Percentiles rank a stretch among this genome's conserved stretches.
phyloP scores from a whole-genome alignment of 2,329 filamentous ascomycete species.

The Scorias spongiosa region DNA sequence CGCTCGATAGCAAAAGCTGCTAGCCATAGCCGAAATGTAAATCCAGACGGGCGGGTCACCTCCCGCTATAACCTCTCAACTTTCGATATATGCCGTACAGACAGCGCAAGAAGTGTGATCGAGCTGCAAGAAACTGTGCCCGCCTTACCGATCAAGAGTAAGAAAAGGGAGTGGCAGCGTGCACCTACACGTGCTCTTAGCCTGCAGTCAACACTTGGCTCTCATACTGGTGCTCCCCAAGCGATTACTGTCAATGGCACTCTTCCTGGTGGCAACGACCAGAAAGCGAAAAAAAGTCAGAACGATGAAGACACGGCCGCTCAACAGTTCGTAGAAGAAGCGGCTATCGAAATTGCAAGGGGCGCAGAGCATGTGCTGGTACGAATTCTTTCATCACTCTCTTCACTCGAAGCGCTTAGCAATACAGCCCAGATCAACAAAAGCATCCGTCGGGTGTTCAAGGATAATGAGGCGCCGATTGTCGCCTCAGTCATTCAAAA shows the following conservation, averaged over 20 bases:
- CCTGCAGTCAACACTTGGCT: no score
- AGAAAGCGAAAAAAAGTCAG: no score
- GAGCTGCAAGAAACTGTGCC: conserved; percentile 19
- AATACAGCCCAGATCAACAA: conserved; percentile 38
- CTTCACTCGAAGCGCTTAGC: conserved; percentile 39
- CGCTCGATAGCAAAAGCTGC: conserved; percentile 1
- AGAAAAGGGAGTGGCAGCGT: conserved; percentile 24
- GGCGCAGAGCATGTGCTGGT: conserved; percentile 34
- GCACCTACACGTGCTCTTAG: no score
- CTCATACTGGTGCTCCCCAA: no score
- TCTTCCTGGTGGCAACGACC: no score
- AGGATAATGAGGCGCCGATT: conserved; percentile 39
- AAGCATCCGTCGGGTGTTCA: conserved; percentile 43
- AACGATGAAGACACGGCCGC: neutral
- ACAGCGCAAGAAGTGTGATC: conserved; percentile 16
- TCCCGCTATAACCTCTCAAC: no score
- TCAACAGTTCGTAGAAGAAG: neutral
- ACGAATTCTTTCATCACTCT: conserved; percentile 34
- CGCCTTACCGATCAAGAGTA: conserved; percentile 25
- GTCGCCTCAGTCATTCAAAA: conserved; percentile 36
- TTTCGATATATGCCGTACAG: neutral
- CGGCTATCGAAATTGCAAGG: conserved; percentile 7
- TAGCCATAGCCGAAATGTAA: conserved; percentile 2
- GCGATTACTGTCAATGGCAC: no score
- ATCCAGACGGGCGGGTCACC: no score